Evolutionary conservation across 2,329 filamentous ascomycete genomes (phyloP).

Genomic region (Neoscytalidium dimidiatum): DNA sequence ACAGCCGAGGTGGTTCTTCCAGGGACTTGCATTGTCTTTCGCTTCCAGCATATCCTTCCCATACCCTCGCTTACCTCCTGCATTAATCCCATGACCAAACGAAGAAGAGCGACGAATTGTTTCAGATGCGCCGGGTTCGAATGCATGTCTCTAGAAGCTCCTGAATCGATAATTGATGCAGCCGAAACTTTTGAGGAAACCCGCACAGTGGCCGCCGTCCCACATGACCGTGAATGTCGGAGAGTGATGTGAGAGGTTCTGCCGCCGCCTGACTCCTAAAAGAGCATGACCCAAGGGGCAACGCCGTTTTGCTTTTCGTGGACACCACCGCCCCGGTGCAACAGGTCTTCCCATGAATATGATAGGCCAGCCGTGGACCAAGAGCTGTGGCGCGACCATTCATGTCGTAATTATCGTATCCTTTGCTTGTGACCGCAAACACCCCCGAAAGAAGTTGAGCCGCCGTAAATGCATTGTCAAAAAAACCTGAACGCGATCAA

Average conservation of each 20-base stretch:
- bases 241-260: conserved; percentile 11
- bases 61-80: conserved; percentile 4
- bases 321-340: conserved; percentile 6
- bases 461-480: conserved; percentile 39
- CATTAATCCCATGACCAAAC: conserved; percentile 11
- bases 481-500: conserved; percentile 21
- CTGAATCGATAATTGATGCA: conserved; percentile 17
- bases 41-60: conserved; percentile 4
- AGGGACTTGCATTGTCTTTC: conserved; percentile 13
- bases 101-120: conserved; percentile 17
- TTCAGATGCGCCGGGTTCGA: conserved; percentile 18
- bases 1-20: conserved; percentile 2
- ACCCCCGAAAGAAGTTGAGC: conserved; percentile 39
- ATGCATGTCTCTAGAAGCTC: conserved; percentile 21
- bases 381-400: conserved; percentile 18
- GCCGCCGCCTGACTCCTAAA: conserved; percentile 10
- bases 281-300: conserved; percentile 12
- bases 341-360: conserved; percentile 10
- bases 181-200: conserved; percentile 13
- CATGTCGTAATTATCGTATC: conserved; percentile 21
- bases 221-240: not conserved
- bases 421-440: conserved; percentile 26
- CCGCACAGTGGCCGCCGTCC: conserved; percentile 15
- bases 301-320: conserved; percentile 16
- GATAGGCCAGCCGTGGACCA: conserved; percentile 16